Conservation (phyloP, 176 grass and related monocot genomes). For the Bolboschoenus planiculmis region DNA sequence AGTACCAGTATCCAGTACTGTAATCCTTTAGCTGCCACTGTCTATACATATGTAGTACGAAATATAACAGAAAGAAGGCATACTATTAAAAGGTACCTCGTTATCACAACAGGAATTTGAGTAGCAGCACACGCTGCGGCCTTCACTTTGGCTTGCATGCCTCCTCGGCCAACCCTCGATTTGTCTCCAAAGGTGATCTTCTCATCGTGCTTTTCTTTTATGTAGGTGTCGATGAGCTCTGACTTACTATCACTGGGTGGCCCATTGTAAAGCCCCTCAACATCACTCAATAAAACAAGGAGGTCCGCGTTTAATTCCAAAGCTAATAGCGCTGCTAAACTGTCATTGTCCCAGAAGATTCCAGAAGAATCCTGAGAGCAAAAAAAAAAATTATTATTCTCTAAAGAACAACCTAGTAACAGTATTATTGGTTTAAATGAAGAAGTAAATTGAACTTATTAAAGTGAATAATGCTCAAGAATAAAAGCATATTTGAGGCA, state of each 20-base stretch:
- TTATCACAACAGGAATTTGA: conserved; percentile 82
- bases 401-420: background rate
- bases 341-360: conserved; percentile 99
- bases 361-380: conserved; percentile 83
- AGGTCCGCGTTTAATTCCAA: conserved; percentile 88
- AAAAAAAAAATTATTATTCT: conserved; percentile 1
- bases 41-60: background rate
- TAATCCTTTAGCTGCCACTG: background rate
- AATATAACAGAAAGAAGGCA: background rate
- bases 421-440: background rate
- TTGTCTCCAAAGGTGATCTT: conserved; percentile 97
- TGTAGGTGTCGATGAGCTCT: conserved; percentile 79
- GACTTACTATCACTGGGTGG: conserved; percentile 78
- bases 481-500: background rate
- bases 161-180: conserved; percentile 92
- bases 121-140: conserved; percentile 72
- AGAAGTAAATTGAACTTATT: conserved; percentile 3
- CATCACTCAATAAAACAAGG: conserved; percentile 88
- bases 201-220: conserved; percentile 79
- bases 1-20: background rate
- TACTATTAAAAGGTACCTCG: conserved; percentile 39
- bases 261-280: conserved; percentile 90
- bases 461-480: background rate
- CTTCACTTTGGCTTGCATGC: conserved; percentile 97
- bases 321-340: conserved; percentile 88